phyloP scores from a whole-genome alignment of 176 grass and related monocot genomes.

The Lolium rigidum region DNA sequence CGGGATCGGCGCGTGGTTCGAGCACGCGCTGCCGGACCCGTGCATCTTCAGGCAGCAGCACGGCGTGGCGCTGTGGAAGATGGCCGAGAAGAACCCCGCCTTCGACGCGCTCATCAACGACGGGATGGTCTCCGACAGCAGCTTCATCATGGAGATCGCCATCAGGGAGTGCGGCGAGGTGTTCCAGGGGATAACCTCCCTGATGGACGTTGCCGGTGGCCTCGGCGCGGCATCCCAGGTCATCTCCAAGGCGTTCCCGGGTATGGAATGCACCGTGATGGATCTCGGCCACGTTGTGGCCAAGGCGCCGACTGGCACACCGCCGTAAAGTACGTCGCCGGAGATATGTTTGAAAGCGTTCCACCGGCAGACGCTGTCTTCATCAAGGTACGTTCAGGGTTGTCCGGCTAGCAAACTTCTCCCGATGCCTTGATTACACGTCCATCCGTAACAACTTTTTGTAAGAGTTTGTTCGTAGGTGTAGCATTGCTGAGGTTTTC shows the following conservation, averaged over 20 bases:
- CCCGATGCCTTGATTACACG: too few species aligned
- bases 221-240: conserved; percentile 13
- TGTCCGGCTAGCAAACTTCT: too few species aligned
- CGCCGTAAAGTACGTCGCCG: conserved; percentile 42
- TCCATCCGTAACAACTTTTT: too few species aligned
- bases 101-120: conserved; percentile 49
- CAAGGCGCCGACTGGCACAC: conserved; percentile 6
- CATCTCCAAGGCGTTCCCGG: conserved; percentile 48
- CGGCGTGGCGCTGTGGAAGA: conserved; percentile 15
- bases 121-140: conserved; percentile 51
- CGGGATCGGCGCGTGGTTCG: conserved; percentile 28
- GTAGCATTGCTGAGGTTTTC: too few species aligned
- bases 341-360: conserved; percentile 62
- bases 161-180: conserved; percentile 16
- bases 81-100: not conserved
- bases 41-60: conserved; percentile 28
- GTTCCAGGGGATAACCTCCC: conserved; percentile 48
- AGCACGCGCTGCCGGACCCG: not conserved
- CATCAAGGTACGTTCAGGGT: conserved; percentile 44
- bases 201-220: conserved; percentile 63
- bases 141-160: conserved; percentile 29
- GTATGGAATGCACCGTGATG: conserved; percentile 52
- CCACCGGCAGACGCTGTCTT: conserved; percentile 56
- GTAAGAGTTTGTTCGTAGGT: too few species aligned
- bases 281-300: conserved; percentile 60